phyloP scores from a whole-genome alignment of 164 flowering plant genomes.

The Chimonanthus salicifolius region DNA sequence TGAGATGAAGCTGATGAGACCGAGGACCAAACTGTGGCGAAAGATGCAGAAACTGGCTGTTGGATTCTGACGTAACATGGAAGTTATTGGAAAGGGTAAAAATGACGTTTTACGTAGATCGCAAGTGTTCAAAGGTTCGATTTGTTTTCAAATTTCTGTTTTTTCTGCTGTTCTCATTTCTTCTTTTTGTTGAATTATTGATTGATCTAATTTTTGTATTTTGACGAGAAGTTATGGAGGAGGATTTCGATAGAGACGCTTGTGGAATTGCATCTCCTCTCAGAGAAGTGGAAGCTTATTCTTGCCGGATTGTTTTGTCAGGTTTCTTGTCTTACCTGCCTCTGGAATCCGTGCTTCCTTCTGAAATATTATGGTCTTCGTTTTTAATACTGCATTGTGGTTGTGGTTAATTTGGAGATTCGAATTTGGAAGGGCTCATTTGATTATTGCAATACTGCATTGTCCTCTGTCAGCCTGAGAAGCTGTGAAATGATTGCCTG shows the following conservation, averaged over 20 bases:
- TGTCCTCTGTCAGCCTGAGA: too few species aligned
- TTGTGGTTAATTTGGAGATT: not conserved
- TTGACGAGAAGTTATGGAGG: slow-evolving; percentile 67
- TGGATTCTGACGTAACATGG: not conserved
- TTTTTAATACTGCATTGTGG: too few species aligned
- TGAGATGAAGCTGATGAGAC: too few species aligned
- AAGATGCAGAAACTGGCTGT: too few species aligned
- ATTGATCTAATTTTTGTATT: slow-evolving; percentile 7
- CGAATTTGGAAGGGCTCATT: too few species aligned
- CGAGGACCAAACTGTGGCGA: too few species aligned
- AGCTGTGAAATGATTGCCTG: not conserved
- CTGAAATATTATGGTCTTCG: not conserved
- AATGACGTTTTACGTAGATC: slow-evolving; percentile 89
- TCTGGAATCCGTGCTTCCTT: not conserved
- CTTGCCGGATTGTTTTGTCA: slow-evolving; percentile 78
- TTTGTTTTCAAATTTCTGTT: not conserved
- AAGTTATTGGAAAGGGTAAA: slow-evolving; percentile 4
- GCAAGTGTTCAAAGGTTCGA: slow-evolving; percentile 90
- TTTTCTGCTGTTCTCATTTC: not conserved
- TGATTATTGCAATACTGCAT: too few species aligned
- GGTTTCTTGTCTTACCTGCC: slow-evolving; percentile 29
- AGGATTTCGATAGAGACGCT: slow-evolving; percentile 65
- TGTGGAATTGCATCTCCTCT: slow-evolving; percentile 64
- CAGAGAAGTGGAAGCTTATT: slow-evolving; percentile 83
- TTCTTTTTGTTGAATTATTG: slow-evolving; percentile 1